A percentile compares a stretch with the other conserved stretches of the same genome.
Conservation (phyloP, 1,139 yeast genomes). For the Candida tropicalis region DNA sequence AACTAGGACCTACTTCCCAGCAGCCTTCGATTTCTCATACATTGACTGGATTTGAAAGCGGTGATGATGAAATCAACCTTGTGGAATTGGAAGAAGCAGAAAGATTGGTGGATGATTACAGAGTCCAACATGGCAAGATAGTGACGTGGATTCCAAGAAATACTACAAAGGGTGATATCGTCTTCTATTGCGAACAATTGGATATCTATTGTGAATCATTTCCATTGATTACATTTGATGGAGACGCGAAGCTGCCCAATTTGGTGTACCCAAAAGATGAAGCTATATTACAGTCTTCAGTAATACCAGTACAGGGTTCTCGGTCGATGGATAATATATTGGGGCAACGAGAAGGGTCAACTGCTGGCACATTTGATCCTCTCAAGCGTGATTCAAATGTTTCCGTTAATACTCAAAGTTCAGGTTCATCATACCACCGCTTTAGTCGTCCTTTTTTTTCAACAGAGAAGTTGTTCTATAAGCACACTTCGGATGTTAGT, state of each 20-base stretch:
- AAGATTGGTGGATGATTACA: slow-evolving; percentile 33
- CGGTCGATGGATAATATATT: slow-evolving; percentile 13
- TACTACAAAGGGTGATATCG: slow-evolving; percentile 56
- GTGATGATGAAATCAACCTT: slow-evolving; percentile 18
- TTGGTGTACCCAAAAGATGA: slow-evolving; percentile 34
- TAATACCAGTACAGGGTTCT: slow-evolving; percentile 19
- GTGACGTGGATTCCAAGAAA: slow-evolving; percentile 57
- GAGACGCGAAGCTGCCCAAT: slow-evolving; percentile 21
- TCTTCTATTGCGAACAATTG: slow-evolving; percentile 61
- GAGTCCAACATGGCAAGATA: slow-evolving; percentile 27
- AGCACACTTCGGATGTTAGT: slow-evolving; percentile 57
- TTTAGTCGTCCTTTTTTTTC: slow-evolving; percentile 46
- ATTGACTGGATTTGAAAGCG: slow-evolving; percentile 11
- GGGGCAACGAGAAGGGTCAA: slow-evolving; percentile 13
- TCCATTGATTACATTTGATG: slow-evolving; percentile 42
- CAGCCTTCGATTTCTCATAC: slow-evolving; percentile 17
- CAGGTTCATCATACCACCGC: slow-evolving; percentile 40
- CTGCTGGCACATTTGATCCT: slow-evolving; percentile 26
- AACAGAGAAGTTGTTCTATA: slow-evolving; percentile 51
- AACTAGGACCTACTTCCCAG: slow-evolving; percentile 10
- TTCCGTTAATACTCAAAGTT: slow-evolving; percentile 29
- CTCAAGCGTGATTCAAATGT: slow-evolving; percentile 45
- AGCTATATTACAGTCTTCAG: slow-evolving; percentile 27
- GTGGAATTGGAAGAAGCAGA: slow-evolving; percentile 42
- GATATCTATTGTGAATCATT: slow-evolving; percentile 58